These are phyloP conservation scores for Kondoa subrosea DNA, from an alignment of 768 basidiomycete species.

Conservation along the genomic window DNA sequence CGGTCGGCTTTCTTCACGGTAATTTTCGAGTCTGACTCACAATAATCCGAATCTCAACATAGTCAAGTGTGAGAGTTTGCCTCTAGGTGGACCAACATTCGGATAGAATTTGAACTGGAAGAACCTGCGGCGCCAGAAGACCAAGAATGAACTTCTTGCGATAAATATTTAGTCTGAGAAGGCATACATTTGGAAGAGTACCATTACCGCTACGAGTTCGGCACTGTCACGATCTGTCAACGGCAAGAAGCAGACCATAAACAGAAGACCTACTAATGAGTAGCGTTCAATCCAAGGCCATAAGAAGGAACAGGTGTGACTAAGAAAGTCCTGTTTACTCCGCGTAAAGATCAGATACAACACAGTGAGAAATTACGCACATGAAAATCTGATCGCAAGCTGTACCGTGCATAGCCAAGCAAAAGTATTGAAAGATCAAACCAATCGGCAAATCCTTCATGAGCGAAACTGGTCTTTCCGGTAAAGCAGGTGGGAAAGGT, in stretches of 20 bases:
- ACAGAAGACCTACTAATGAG: conserved; percentile 58
- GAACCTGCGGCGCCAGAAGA: background rate
- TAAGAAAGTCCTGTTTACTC: conserved; percentile 62
- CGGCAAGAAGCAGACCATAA: background rate
- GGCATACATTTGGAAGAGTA: conserved; percentile 21
- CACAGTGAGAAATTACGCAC: background rate
- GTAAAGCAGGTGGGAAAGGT: conserved; percentile 17
- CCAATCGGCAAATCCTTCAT: conserved; percentile 58
- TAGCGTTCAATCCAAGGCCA: conserved; percentile 79
- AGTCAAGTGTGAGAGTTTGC: conserved; percentile 32
- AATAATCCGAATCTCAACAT: conserved; percentile 27
- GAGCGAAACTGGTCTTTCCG: conserved; percentile 45
- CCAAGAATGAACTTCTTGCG: background rate
- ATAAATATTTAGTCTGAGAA: no score
- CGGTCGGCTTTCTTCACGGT: conserved; percentile 30
- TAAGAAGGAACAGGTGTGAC: conserved; percentile 51
- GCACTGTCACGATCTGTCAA: background rate
- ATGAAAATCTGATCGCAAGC: conserved; percentile 26
- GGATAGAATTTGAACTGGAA: conserved; percentile 31
- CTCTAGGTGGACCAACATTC: conserved; percentile 32
- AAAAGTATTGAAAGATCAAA: conserved; percentile 77
- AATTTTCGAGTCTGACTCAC: conserved; percentile 7
- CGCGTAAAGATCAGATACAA: conserved; percentile 42
- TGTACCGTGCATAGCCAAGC: conserved; percentile 62
- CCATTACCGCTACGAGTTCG: conserved; percentile 49